These are phyloP conservation scores for Claviceps sp. DNA, from an alignment of 2,329 filamentous ascomycete genomes.

Conservation along the genomic window DNA sequence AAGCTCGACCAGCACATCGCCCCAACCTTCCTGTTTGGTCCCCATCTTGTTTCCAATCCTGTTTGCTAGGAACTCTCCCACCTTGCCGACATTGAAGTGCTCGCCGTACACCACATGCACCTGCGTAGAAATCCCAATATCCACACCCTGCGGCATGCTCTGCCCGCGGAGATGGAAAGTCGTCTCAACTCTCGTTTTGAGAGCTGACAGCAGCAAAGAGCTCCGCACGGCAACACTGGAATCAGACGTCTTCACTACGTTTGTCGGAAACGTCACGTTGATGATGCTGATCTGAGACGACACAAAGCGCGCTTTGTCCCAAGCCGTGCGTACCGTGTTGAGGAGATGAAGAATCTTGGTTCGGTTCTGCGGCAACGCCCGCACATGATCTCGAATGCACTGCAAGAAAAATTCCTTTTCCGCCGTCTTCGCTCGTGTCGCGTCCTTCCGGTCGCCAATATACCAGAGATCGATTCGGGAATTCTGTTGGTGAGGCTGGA, in stretches of 20 bases:
- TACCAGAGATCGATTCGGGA: slow-evolving; percentile 57
- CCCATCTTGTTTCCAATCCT: slow-evolving; percentile 31
- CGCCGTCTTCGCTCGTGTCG: slow-evolving; percentile 41
- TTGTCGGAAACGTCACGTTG: slow-evolving; percentile 50
- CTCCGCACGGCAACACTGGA: slow-evolving; percentile 48
- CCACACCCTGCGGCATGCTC: slow-evolving; percentile 33
- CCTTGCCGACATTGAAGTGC: slow-evolving; percentile 60
- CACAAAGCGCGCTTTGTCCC: slow-evolving; percentile 50
- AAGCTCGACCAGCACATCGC: slow-evolving; percentile 40
- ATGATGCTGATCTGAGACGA: slow-evolving; percentile 48
- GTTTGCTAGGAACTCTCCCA: slow-evolving; percentile 55
- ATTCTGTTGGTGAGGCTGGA: slow-evolving; percentile 33
- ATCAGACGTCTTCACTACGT: slow-evolving; percentile 50
- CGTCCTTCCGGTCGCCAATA: slow-evolving; percentile 44
- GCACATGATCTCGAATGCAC: slow-evolving; percentile 54
- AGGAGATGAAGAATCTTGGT: slow-evolving; percentile 47
- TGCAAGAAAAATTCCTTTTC: slow-evolving; percentile 67
- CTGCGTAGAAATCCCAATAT: slow-evolving; percentile 37
- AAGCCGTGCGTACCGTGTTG: slow-evolving; percentile 43
- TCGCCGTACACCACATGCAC: slow-evolving; percentile 65
- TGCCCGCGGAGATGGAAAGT: slow-evolving; percentile 39
- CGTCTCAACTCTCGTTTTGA: slow-evolving; percentile 58
- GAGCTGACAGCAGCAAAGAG: slow-evolving; percentile 46
- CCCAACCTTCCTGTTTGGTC: slow-evolving; percentile 33
- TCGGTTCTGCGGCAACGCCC: slow-evolving; percentile 43